phyloP scores from a whole-genome alignment of 1,284 basidiomycete species.

The Puccinia triticina region DNA sequence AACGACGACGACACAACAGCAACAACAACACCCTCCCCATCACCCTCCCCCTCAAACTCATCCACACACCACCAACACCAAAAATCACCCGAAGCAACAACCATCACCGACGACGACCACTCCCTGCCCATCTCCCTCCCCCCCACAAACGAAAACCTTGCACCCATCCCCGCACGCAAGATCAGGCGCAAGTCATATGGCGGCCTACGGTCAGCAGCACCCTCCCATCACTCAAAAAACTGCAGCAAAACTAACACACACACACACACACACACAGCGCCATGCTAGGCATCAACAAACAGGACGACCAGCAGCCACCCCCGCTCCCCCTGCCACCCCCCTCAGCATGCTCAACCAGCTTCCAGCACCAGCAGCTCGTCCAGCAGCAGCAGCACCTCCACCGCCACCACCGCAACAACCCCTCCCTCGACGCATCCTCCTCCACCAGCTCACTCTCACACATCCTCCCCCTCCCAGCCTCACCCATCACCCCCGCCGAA shows the following conservation, averaged over 20 bases:
- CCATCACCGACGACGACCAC: not conserved
- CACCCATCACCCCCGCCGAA: not conserved
- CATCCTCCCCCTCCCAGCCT: not conserved
- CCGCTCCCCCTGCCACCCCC: not conserved
- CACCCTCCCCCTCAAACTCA: constrained; percentile 20
- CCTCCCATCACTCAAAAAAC: not conserved
- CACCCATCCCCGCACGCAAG: constrained; percentile 16
- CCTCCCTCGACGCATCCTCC: constrained; percentile 28
- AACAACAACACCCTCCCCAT: not conserved
- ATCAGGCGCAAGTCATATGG: constrained; percentile 44
- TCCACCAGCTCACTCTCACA: constrained; percentile 28
- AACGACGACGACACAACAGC: not conserved
- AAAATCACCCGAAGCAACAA: constrained; percentile 23
- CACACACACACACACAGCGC: constrained; percentile 1
- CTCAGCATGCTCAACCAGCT: constrained; percentile 29
- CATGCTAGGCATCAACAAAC: constrained; percentile 44
- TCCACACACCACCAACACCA: not conserved
- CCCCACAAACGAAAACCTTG: not conserved
- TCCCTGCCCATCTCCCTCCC: constrained; percentile 6
- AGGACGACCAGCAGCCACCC: constrained; percentile 15
- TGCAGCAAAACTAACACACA: not conserved
- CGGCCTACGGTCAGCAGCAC: constrained; percentile 9
- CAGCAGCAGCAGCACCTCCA: constrained; percentile 28
- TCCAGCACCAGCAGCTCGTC: constrained; percentile 9
- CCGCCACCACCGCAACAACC: constrained; percentile 21